Conservation (phyloP, 495 filamentous ascomycete species). For the Aspergillus egyptiacus region DNA sequence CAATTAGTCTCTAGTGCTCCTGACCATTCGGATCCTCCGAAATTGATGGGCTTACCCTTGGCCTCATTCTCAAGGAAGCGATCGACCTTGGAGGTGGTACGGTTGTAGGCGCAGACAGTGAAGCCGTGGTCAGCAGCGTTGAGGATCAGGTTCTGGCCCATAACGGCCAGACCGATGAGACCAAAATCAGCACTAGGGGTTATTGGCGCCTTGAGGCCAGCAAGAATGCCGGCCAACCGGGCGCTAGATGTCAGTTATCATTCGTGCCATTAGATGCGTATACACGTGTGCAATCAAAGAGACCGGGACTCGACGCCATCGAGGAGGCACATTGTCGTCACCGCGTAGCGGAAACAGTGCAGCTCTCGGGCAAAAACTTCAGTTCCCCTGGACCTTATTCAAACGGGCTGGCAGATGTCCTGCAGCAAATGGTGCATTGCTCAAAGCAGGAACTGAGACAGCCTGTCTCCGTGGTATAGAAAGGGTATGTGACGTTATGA, state of each 20-base stretch:
- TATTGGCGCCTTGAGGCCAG: constrained; percentile 57
- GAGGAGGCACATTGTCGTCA: too few relatives aligned
- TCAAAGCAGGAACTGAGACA: too few relatives aligned
- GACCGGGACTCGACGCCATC: too few relatives aligned
- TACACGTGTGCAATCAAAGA: too few relatives aligned
- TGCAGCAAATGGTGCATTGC: too few relatives aligned
- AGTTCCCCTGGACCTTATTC: too few relatives aligned
- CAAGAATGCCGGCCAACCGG: constrained; percentile 78
- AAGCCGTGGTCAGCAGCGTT: constrained; percentile 96
- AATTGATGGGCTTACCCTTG: constrained; percentile 57
- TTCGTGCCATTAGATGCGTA: constrained; percentile 32
- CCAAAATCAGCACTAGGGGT: constrained; percentile 76
- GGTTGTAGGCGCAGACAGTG: constrained; percentile 95
- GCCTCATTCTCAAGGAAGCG: constrained; percentile 89
- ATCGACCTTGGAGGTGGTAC: constrained; percentile 96
- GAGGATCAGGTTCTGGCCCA: constrained; percentile 98
- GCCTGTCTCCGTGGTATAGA: neutral
- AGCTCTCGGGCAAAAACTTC: too few relatives aligned
- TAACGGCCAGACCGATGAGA: constrained; percentile 99
- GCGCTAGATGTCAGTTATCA: constrained; percentile 60
- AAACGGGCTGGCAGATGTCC: too few relatives aligned
- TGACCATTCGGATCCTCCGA: neutral
- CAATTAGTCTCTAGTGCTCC: neutral
- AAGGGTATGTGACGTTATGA: neutral
- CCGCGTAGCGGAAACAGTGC: too few relatives aligned